These are phyloP conservation scores for Calocybe indica DNA, from an alignment of 768 basidiomycete species.

Conservation along the genomic window DNA sequence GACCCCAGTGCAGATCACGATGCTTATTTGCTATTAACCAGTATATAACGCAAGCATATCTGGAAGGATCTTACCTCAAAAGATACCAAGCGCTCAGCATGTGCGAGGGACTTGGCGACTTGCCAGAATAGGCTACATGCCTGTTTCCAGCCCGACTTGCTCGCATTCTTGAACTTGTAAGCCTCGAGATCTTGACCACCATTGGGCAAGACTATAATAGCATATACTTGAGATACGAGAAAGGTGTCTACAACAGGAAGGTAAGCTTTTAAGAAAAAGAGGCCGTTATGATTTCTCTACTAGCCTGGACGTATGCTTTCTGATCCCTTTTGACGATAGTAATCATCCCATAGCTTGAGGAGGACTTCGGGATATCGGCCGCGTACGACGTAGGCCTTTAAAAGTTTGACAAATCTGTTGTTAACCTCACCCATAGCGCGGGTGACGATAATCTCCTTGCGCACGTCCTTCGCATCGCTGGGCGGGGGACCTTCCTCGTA, in stretches of 20 bases:
- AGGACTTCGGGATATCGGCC: conserved; percentile 80
- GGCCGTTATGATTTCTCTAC: conserved; percentile 3
- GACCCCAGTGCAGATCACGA: conserved; percentile 98
- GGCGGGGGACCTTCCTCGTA: conserved; percentile 58
- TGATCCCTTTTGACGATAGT: conserved; percentile 65
- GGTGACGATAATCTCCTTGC: conserved; percentile 78
- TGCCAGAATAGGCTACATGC: conserved; percentile 92
- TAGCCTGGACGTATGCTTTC: conserved; percentile 83
- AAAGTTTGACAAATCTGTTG: conserved; percentile 71
- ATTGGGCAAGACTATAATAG: conserved; percentile 85
- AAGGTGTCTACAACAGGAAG: conserved; percentile 54
- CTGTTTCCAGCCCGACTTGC: conserved; percentile 73
- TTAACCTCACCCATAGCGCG: conserved; percentile 72
- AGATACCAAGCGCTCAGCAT: conserved; percentile 71
- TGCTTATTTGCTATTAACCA: conserved; percentile 48
- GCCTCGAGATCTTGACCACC: conserved; percentile 89
- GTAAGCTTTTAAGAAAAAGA: conserved; percentile 2
- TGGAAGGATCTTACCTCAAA: conserved; percentile 69
- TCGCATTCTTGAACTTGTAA: conserved; percentile 55
- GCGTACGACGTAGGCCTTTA: conserved; percentile 80
- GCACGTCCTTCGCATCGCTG: conserved; percentile 67
- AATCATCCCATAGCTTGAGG: conserved; percentile 85
- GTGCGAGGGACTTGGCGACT: conserved; percentile 67
- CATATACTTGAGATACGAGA: conserved; percentile 72
- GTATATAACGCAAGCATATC: background rate